A percentile compares a stretch with the other conserved stretches of the same genome.
These are phyloP conservation scores for Diaporthe ilicicola DNA, from an alignment of 2,329 filamentous ascomycete species.

Conservation along the genomic window DNA sequence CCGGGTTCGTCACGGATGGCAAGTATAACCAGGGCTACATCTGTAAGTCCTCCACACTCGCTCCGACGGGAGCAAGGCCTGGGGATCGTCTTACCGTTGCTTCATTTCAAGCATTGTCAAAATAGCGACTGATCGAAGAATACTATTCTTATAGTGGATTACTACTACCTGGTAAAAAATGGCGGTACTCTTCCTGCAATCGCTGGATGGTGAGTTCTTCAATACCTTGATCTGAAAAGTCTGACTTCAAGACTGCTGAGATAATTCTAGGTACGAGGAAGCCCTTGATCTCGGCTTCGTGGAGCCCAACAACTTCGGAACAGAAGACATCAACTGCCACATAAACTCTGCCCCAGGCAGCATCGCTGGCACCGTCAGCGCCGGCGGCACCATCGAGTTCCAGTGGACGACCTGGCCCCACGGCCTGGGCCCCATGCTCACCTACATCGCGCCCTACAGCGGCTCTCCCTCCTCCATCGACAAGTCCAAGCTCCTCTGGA, in stretches of 20 bases:
- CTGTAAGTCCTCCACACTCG: neutral
- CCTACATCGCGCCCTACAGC: conserved; percentile 41
- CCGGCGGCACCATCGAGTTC: conserved; percentile 35
- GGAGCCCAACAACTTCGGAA: conserved; percentile 23
- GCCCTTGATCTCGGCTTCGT: conserved; percentile 37
- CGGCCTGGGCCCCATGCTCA: conserved; percentile 40
- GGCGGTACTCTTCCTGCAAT: conserved; percentile 35
- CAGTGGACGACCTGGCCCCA: conserved; percentile 44
- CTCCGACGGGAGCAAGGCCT: neutral
- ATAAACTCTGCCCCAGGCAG: conserved; percentile 23
- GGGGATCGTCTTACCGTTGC: neutral
- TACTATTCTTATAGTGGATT: neutral
- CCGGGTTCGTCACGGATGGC: conserved; percentile 57
- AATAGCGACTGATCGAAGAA: neutral
- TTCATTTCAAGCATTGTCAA: neutral
- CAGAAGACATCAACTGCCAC: conserved; percentile 32
- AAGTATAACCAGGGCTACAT: conserved; percentile 40
- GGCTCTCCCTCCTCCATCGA: conserved; percentile 37
- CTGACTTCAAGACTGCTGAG: conserved; percentile 12
- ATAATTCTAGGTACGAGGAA: conserved; percentile 39
- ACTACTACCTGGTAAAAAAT: conserved; percentile 35
- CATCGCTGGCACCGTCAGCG: conserved; percentile 29
- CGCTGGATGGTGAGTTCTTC: conserved; percentile 29
- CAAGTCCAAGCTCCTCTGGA: conserved; percentile 44
- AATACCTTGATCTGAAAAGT: neutral